These are phyloP conservation scores for Calonectria leucothoes DNA, from an alignment of 2,329 filamentous ascomycete species.

Conservation along the genomic window DNA sequence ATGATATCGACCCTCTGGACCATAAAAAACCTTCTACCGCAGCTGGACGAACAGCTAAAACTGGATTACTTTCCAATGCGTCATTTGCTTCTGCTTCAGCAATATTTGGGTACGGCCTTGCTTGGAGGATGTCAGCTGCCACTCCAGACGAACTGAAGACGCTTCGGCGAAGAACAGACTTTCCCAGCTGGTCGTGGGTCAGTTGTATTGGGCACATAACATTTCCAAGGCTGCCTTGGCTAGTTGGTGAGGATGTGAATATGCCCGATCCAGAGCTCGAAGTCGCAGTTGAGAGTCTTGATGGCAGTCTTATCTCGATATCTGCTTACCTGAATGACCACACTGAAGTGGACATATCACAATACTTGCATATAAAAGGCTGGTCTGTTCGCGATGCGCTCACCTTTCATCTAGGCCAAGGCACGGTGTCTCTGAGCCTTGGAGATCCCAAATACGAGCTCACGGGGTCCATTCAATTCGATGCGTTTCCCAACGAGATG, in stretches of 20 bases:
- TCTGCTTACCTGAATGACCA: not conserved
- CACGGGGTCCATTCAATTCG: not conserved
- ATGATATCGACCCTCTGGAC: not conserved
- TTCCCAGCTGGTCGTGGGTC: not conserved
- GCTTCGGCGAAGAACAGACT: not conserved
- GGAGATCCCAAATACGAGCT: not conserved
- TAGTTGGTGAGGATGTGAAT: not conserved
- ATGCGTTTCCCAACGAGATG: not conserved
- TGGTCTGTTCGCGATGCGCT: constrained; percentile 3
- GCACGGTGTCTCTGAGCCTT: not conserved
- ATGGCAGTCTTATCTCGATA: not conserved
- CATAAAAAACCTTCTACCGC: not conserved
- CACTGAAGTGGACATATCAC: not conserved
- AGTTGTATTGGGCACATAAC: not conserved
- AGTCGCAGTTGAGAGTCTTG: not conserved
- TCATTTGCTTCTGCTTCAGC: constrained; percentile 3
- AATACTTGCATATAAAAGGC: not conserved
- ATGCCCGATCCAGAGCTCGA: not conserved
- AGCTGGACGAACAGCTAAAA: rapidly evolving
- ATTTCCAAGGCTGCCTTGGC: not conserved
- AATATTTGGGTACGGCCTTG: not conserved
- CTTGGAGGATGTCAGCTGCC: not conserved
- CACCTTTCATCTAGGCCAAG: not conserved
- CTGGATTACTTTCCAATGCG: not conserved
- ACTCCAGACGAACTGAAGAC: not conserved